Evolutionary conservation across 352 stramenopile species (phyloP).

Genomic region (Pythium aquatile): DNA sequence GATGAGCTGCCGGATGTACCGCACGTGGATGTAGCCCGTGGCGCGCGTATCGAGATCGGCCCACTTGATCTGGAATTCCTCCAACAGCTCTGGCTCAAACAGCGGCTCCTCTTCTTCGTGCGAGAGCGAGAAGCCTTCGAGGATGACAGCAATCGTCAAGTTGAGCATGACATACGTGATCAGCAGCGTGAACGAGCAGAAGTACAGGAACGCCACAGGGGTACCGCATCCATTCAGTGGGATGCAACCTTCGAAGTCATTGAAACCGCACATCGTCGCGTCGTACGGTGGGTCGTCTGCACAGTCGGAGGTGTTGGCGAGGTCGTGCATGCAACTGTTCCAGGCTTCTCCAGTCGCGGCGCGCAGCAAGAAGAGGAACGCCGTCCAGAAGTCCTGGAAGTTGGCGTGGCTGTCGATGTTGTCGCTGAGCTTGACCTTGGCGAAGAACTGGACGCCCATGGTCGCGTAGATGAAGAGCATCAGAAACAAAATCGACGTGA

Average conservation of each 20-base stretch:
- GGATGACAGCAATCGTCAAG: conserved; percentile 92
- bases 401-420: conserved; percentile 89
- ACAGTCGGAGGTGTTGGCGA: conserved; percentile 50
- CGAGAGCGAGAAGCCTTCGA: conserved; percentile 88
- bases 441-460: conserved; percentile 92
- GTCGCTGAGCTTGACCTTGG: conserved; percentile 67
- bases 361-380: conserved; percentile 87
- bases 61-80: conserved; percentile 90
- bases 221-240: conserved; percentile 82
- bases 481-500: conserved; percentile 89
- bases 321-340: conserved; percentile 92
- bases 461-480: conserved; percentile 94
- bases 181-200: conserved; percentile 89
- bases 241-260: conserved; percentile 56
- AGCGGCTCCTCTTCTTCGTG: conserved; percentile 87
- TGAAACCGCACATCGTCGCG: conserved; percentile 69
- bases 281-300: conserved; percentile 67
- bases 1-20: conserved; percentile 75
- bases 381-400: conserved; percentile 91
- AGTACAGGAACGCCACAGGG: conserved; percentile 61
- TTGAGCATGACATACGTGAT: conserved; percentile 94
- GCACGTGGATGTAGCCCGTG: conserved; percentile 77
- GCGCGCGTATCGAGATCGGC: conserved; percentile 85
- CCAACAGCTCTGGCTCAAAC: conserved; percentile 84
- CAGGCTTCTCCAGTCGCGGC: conserved; percentile 92